Conservation (phyloP, 208 protist genomes). For the Trypanosomatidae sp. region DNA sequence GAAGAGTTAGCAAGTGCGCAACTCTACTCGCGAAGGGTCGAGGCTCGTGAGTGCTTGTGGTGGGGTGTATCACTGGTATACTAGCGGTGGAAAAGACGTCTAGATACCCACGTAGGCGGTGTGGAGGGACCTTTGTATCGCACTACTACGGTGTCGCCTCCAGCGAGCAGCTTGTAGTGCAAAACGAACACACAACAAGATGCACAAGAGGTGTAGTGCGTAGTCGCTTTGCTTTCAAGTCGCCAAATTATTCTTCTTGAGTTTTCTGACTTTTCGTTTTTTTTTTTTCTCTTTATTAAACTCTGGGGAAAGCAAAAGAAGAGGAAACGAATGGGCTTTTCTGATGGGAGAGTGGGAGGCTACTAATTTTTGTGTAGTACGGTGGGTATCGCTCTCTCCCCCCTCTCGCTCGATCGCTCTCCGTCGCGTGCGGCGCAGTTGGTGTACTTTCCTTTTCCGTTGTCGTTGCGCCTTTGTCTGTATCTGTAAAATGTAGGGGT, state of each 20-base stretch:
- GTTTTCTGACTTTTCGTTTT: not conserved
- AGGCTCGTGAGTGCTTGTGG: not conserved
- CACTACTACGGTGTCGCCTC: not conserved
- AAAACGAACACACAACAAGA: not conserved
- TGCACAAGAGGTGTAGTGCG: not conserved
- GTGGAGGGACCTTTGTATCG: not conserved
- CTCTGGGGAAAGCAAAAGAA: not conserved
- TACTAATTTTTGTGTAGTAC: not conserved
- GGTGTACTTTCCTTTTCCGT: not conserved
- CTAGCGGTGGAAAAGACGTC: not conserved
- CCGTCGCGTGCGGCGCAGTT: not conserved
- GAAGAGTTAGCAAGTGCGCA: not conserved
- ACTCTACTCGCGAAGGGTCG: not conserved
- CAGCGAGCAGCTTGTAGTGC: not conserved
- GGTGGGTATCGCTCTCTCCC: not conserved
- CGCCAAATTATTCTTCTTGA: not conserved
- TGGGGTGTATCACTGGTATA: not conserved
- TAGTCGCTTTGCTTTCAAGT: not conserved
- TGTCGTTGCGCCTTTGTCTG: not conserved
- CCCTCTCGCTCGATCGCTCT: not conserved
- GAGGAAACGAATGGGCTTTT: not conserved
- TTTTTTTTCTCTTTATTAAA: too few relatives aligned
- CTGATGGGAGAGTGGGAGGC: not conserved
- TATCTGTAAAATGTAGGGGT: not conserved
- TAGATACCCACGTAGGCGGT: not conserved